These are phyloP conservation scores for Mycotypha africana DNA, from an alignment of 371 early-diverging fungal species.

Conservation along the genomic window DNA sequence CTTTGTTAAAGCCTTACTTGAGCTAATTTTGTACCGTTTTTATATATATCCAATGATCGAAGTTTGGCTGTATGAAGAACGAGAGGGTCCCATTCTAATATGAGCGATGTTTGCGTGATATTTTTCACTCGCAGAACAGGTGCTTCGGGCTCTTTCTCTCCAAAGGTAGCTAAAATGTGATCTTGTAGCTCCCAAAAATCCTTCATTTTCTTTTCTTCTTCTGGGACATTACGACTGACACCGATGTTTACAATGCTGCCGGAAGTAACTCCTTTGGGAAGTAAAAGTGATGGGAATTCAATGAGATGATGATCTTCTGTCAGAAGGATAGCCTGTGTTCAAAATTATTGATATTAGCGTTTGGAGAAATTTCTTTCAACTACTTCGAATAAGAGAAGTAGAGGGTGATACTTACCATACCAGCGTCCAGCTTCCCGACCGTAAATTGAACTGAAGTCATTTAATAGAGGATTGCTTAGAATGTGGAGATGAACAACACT, in stretches of 20 bases:
- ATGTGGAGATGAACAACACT: too few species aligned
- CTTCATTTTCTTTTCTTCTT: constrained; percentile 73
- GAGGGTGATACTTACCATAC: constrained; percentile 51
- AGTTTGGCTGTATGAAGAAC: constrained; percentile 75
- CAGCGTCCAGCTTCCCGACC: constrained; percentile 91
- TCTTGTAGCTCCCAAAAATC: constrained; percentile 88
- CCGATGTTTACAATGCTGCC: constrained; percentile 94
- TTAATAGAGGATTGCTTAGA: too few species aligned
- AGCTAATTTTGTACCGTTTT: constrained; percentile 57
- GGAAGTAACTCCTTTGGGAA: constrained; percentile 88
- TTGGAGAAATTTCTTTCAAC: too few species aligned
- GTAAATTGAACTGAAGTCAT: constrained; percentile 76
- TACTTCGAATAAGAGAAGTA: too few species aligned
- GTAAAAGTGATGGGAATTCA: constrained; percentile 94
- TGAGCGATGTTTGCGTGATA: constrained; percentile 87
- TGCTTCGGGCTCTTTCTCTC: constrained; percentile 67
- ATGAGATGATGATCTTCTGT: constrained; percentile 95
- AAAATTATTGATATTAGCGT: too few species aligned
- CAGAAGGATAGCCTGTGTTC: constrained; percentile 83
- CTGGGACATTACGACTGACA: constrained; percentile 79
- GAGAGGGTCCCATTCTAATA: constrained; percentile 86
- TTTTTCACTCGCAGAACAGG: constrained; percentile 74
- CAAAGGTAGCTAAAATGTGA: constrained; percentile 74
- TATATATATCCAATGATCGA: constrained; percentile 80
- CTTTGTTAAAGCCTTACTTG: constrained; percentile 44